Evolutionary conservation across 805 yeast species (phyloP).

Genomic region (Starmerella vaccinii): DNA sequence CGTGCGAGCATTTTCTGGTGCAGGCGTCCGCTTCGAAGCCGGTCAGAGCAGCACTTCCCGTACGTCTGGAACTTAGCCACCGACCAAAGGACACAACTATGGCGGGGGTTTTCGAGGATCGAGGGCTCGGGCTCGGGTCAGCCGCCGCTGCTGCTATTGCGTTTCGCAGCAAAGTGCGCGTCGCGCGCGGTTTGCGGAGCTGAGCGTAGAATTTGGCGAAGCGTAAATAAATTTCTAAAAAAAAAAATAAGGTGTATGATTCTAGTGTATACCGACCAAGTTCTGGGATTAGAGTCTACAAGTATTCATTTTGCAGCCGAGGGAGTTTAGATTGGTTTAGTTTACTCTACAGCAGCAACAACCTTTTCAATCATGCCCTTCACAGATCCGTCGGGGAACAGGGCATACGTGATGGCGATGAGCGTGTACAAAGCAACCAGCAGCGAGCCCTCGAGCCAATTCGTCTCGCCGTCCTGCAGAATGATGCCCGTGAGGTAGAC

Average conservation of each 20-base stretch:
- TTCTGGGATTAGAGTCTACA: too few relatives aligned
- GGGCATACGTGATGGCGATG: slow-evolving; percentile 80
- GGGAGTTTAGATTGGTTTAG: not conserved
- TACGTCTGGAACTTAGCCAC: not conserved
- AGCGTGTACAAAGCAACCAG: slow-evolving; percentile 74
- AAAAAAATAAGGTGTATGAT: too few relatives aligned
- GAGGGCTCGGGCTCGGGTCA: not conserved
- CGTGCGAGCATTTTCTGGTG: slow-evolving; percentile 2
- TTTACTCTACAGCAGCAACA: not conserved
- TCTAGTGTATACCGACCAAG: too few relatives aligned
- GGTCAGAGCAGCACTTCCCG: not conserved
- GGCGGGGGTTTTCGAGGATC: not conserved
- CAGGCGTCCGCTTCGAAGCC: not conserved
- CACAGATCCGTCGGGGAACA: slow-evolving; percentile 46
- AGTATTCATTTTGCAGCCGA: too few relatives aligned
- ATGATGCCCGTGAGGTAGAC: slow-evolving; percentile 80
- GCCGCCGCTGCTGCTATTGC: too few relatives aligned
- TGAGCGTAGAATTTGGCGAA: too few relatives aligned
- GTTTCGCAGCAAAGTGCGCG: too few relatives aligned
- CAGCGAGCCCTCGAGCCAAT: slow-evolving; percentile 96
- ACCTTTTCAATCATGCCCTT: not conserved
- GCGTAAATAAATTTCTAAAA: too few relatives aligned
- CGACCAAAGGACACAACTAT: not conserved
- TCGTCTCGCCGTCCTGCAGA: slow-evolving; percentile 86
- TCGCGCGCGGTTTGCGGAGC: too few relatives aligned